Base-by-base conservation (phyloP, 1,284 basidiomycete species). In the Jaminaea rosea region DNA sequence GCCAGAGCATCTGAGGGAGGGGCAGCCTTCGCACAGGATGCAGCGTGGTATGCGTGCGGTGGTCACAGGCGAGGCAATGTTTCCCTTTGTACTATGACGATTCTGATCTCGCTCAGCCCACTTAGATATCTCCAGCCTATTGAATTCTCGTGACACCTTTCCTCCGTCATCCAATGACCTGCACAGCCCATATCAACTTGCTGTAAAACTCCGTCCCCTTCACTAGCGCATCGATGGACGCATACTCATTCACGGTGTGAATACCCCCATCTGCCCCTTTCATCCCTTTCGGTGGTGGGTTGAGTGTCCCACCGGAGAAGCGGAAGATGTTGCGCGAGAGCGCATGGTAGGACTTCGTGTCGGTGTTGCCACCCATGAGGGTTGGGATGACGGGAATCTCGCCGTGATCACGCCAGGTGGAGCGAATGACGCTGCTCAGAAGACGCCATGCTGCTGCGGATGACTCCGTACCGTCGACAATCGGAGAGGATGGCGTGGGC, bases 181-280 rank as follows among this genome's bases (percentile, higher is more conserved):
- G 49, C 4, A 75, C 69, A 61, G 80, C 80, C 26, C 67, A 66
- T n/a, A 80, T 63, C 11, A 80, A 69, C 59, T 78, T 74, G 62
- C 77, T 77, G 69, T 76, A 80, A 69, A 78, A 80, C 24, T 73
- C 59, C 19, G 76, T 76, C 9, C 76, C 75, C 44, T 73, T 75
- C 34, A 78, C 70, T 55, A 79, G 75, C 0, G 73, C 77, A 26
- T 69, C 53, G 24, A 67, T 71, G 26, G 50, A 47, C 55, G 52
- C 59, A 77, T 79, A 75, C 76, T 84, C 83, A 55, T 84, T 80
- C 34, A 84, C 80, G 0, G 85, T 85, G 69, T 87, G 86, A 26
- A 83, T 76, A 3, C 79, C 79, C 44, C 76, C 76, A 60, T 72
- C 58, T 72, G 69, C 46, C 52, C 56, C 76, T 31, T 13, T 42